Conservation (phyloP, 1,284 basidiomycete species). For the Ceraceosorus bombacis region DNA sequence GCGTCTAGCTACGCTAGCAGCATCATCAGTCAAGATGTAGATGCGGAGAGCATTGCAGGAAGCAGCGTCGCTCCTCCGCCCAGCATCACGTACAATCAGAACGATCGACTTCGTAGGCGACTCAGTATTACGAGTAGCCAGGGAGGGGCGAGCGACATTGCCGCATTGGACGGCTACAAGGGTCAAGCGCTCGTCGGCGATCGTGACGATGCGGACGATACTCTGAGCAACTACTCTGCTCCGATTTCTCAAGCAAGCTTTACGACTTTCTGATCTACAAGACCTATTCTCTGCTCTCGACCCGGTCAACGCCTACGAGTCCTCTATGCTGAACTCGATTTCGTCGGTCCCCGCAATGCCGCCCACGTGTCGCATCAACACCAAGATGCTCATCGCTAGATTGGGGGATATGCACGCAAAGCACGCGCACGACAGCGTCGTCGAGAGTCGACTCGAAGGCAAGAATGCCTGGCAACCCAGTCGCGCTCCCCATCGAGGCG, state of each 20-base stretch:
- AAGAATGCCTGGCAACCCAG: too few relatives aligned
- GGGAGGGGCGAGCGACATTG: conserved; percentile 24
- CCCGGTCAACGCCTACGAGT: too few relatives aligned
- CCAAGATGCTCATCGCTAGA: too few relatives aligned
- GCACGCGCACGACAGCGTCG: too few relatives aligned
- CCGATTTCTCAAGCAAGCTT: conserved; percentile 38
- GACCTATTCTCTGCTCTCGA: too few relatives aligned
- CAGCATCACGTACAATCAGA: conserved; percentile 34
- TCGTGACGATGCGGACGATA: conserved; percentile 33
- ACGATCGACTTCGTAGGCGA: conserved; percentile 27
- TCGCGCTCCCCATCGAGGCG: too few relatives aligned
- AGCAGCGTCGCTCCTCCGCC: conserved; percentile 18
- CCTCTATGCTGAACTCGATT: too few relatives aligned
- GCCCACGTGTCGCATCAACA: too few relatives aligned
- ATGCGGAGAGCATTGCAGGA: conserved; percentile 22
- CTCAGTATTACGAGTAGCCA: conserved; percentile 28
- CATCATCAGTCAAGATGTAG: conserved; percentile 30
- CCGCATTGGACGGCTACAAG: conserved; percentile 32
- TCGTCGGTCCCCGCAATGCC: too few relatives aligned
- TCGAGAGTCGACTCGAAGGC: too few relatives aligned
- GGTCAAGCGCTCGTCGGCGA: conserved; percentile 26
- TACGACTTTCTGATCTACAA: conserved; percentile 30
- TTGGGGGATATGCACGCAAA: too few relatives aligned
- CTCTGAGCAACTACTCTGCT: conserved; percentile 33
- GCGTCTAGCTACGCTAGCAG: conserved; percentile 23